Conservation (phyloP, 1,139 yeast species). For the Debaryomyces sp. region DNA sequence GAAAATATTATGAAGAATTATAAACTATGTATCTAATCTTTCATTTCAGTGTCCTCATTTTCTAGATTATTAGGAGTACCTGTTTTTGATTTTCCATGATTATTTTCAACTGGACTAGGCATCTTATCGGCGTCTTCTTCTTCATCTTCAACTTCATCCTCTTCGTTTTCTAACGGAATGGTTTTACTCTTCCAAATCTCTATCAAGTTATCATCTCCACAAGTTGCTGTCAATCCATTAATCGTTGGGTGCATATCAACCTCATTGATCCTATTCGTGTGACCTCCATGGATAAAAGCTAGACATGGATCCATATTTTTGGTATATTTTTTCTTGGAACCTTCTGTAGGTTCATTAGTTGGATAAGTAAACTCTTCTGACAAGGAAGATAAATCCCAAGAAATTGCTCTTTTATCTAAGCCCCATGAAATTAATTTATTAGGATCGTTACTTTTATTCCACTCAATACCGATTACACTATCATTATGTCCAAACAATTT, state of each 20-base stretch:
- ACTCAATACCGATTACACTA: slow-evolving; percentile 39
- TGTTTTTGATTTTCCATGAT: background rate
- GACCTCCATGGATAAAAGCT: slow-evolving; percentile 61
- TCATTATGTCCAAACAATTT: slow-evolving; percentile 54
- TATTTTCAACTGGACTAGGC: slow-evolving; percentile 26
- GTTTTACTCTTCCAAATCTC: slow-evolving; percentile 59
- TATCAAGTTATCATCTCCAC: slow-evolving; percentile 55
- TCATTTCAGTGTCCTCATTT: slow-evolving; percentile 15
- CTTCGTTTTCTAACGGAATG: slow-evolving; percentile 43
- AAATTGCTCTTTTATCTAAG: slow-evolving; percentile 49
- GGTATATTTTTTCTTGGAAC: slow-evolving; percentile 27
- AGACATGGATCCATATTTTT: slow-evolving; percentile 61
- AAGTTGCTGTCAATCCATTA: slow-evolving; percentile 43
- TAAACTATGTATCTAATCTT: slow-evolving; percentile 1
- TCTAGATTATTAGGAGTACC: slow-evolving; percentile 10
- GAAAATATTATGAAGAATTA: background rate
- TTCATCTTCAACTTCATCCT: slow-evolving; percentile 34
- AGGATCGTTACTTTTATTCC: slow-evolving; percentile 42
- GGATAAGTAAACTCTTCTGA: slow-evolving; percentile 49
- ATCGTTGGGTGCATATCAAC: slow-evolving; percentile 53
- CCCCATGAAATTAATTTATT: slow-evolving; percentile 48
- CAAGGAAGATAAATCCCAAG: slow-evolving; percentile 53
- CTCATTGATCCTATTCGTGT: slow-evolving; percentile 54
- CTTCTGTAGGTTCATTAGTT: slow-evolving; percentile 23
- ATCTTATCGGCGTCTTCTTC: slow-evolving; percentile 27